Evolutionary conservation across 805 yeast genomes (phyloP).

Genomic region (Metschnikowia peoriensis): DNA sequence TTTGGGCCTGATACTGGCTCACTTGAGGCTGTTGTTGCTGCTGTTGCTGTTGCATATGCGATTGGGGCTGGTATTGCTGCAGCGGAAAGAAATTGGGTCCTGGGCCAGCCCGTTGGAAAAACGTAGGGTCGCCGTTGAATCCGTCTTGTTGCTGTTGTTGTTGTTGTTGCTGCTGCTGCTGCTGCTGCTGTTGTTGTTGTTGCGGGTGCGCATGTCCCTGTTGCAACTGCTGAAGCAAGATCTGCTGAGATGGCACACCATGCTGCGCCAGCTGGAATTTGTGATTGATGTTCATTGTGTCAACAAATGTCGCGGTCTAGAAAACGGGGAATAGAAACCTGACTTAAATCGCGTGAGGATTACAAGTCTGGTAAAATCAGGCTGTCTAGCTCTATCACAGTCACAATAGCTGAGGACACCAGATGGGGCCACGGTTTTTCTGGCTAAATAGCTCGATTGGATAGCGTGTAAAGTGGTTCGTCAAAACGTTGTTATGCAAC

Average conservation of each 20-base stretch:
- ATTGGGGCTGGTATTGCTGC: slow-evolving; percentile 28
- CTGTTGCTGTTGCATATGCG: slow-evolving; percentile 27
- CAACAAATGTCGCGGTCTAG: background rate
- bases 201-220: slow-evolving; percentile 37
- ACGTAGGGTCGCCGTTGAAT: slow-evolving; percentile 24
- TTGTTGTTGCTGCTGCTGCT: slow-evolving; percentile 25
- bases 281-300: slow-evolving; percentile 21
- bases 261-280: slow-evolving; percentile 24
- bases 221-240: slow-evolving; percentile 42
- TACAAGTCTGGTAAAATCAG: background rate
- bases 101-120: slow-evolving; percentile 22
- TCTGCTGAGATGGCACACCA: slow-evolving; percentile 42
- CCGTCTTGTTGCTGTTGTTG: slow-evolving; percentile 28
- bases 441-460: background rate
- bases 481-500: slow-evolving; percentile 1
- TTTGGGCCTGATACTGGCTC: slow-evolving; percentile 16
- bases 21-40: slow-evolving; percentile 16
- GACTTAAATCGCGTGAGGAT: background rate
- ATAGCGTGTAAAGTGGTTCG: background rate
- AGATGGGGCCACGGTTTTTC: background rate
- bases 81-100: slow-evolving; percentile 22
- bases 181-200: slow-evolving; percentile 31
- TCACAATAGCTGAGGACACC: background rate
- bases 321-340: background rate
- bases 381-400: background rate